Evolutionary conservation across 768 basidiomycete species (phyloP), one percentile per base, ranked within the genome.

Genomic region (Podaxis carcinomalis): DNA sequence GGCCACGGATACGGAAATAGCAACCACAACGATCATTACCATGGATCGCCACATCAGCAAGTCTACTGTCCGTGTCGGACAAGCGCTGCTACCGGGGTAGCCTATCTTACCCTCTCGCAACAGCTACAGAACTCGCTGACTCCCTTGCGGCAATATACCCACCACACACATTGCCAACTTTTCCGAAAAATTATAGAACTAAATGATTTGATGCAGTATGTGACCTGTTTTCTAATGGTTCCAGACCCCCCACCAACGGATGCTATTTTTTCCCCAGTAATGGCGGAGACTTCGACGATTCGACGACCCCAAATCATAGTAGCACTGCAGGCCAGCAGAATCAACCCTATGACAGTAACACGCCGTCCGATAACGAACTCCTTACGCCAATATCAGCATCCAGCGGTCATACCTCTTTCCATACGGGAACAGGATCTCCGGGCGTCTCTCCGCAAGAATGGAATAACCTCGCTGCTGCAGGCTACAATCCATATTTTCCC

Each of bases 401-500:
- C 36, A 79, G 78, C 63, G 76, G 77, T n/a, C 79, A 79, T 44
- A 65, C 74, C 7, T 79, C 79, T 14, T 83, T 80, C 67, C 78
- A 80, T 52, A 68, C 72, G 25, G 54, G 61, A 25, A 63, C 69
- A 1, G 76, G 75, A 25, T 78, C 80, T 40, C 75, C 78, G 39
- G 81, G 76, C 69, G 80, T 82, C 66, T 78, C 83, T 58, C 81
- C 82, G 42, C 81, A 84, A 64, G 82, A 88, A 72, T 88, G 86
- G 87, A 82, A 78, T 64, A 76, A 81, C 60, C 76, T 86, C 69
- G 76, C 81, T 23, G 68, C 81, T 28, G 71, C 78, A 13, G 80
- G 82, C 35, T 89, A 87, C 73, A 88, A 86, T 57, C 78, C 88
- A 4, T 90, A 90, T 72, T 90, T 90, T 68, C 83, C 87, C 36